These are phyloP conservation scores for Aurifilum marmelostoma DNA, from an alignment of 2,329 filamentous ascomycete species.

Conservation along the genomic window DNA sequence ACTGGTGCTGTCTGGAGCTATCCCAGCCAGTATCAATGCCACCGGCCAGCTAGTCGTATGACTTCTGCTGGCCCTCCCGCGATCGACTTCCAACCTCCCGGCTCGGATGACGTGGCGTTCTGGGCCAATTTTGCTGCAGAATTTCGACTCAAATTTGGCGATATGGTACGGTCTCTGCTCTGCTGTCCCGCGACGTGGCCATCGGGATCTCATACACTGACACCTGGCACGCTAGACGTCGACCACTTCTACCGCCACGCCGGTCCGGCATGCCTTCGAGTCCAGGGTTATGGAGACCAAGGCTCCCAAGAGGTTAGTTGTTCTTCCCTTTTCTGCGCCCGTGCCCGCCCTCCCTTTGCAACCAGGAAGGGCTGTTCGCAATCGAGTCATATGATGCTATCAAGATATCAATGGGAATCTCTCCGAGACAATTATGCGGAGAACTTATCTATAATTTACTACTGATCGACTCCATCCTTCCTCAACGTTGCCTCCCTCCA, in stretches of 20 bases:
- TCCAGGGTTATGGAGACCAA: slow-evolving; percentile 81
- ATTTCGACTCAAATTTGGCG: slow-evolving; percentile 33
- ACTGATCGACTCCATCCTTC: slow-evolving; percentile 62
- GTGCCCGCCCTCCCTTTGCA: slow-evolving; percentile 26
- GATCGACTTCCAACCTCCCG: slow-evolving; percentile 28
- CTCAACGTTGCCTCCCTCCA: slow-evolving; percentile 29
- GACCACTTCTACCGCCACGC: slow-evolving; percentile 72
- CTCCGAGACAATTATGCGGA: slow-evolving; percentile 97
- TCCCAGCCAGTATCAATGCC: slow-evolving; percentile 15
- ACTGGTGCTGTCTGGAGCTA: slow-evolving; percentile 8
- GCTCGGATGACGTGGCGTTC: slow-evolving; percentile 32
- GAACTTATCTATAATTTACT: slow-evolving; percentile 77
- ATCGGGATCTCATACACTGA: slow-evolving; percentile 21
- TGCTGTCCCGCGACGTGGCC: background rate
- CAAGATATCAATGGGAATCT: slow-evolving; percentile 99
- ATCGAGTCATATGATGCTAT: slow-evolving; percentile 69
- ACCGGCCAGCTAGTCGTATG: slow-evolving; percentile 25
- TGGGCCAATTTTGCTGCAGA: slow-evolving; percentile 35
- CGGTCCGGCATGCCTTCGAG: slow-evolving; percentile 75
- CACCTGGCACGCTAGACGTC: slow-evolving; percentile 56
- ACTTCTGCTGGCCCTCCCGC: slow-evolving; percentile 29
- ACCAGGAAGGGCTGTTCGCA: slow-evolving; percentile 31
- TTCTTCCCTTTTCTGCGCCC: slow-evolving; percentile 24
- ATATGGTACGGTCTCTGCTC: slow-evolving; percentile 34
- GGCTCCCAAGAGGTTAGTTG: slow-evolving; percentile 83